A percentile compares a stretch with the other conserved stretches of the same genome.
These are phyloP conservation scores for Ogataea siamensis DNA, from an alignment of 805 yeast species.

Conservation along the genomic window DNA sequence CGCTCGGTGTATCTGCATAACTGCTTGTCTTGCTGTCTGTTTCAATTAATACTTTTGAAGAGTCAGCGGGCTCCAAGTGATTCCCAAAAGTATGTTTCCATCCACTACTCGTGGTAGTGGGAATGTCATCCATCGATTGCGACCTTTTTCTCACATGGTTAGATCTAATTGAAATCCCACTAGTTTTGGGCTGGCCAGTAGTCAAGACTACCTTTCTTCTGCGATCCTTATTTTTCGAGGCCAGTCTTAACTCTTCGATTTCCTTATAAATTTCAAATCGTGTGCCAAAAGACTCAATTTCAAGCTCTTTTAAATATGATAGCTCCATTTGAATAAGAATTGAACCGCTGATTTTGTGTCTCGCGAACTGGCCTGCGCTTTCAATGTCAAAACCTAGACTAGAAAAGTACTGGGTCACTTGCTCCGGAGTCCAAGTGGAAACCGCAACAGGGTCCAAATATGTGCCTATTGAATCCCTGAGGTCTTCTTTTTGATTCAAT, in stretches of 20 bases:
- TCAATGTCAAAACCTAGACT: conserved; percentile 68
- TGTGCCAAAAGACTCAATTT: conserved; percentile 90
- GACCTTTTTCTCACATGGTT: conserved; percentile 47
- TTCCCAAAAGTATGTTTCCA: background rate
- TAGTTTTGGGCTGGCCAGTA: background rate
- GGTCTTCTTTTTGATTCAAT: conserved; percentile 35
- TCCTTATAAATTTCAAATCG: conserved; percentile 89
- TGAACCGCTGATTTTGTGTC: conserved; percentile 86
- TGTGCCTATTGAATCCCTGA: background rate
- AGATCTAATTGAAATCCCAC: too few species aligned
- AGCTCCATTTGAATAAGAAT: conserved; percentile 84
- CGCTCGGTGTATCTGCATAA: conserved; percentile 13
- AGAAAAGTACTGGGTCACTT: conserved; percentile 77
- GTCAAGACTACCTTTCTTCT: background rate
- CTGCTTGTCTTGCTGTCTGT: conserved; percentile 11
- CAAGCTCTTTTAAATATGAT: conserved; percentile 84
- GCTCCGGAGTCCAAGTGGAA: conserved; percentile 76
- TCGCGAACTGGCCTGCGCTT: conserved; percentile 75
- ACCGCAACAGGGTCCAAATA: conserved; percentile 48
- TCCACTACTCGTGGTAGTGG: background rate
- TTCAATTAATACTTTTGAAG: conserved; percentile 12
- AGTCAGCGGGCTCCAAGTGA: background rate
- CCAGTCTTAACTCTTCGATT: conserved; percentile 62
- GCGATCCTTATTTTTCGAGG: conserved; percentile 20
- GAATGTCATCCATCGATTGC: conserved; percentile 48